Percentiles rank a stretch among this genome's conserved stretches.
These are phyloP conservation scores for Stemphylium vesicarium DNA, from an alignment of 2,329 filamentous ascomycete species.

Conservation along the genomic window DNA sequence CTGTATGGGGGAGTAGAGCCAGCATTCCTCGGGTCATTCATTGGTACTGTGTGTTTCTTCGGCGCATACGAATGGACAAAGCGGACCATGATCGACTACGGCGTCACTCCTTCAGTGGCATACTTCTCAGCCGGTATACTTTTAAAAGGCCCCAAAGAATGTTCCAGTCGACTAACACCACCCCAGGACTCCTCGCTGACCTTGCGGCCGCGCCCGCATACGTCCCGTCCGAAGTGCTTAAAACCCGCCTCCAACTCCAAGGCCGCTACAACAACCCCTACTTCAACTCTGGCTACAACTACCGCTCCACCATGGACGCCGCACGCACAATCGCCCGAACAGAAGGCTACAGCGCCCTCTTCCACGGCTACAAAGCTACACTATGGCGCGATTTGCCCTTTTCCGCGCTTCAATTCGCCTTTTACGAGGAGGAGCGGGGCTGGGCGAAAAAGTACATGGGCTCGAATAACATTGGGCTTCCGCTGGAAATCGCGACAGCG, in stretches of 20 bases:
- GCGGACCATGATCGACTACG: constrained; percentile 81
- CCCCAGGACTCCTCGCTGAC: constrained; percentile 85
- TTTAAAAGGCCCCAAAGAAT: too few species aligned
- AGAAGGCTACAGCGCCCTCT: constrained; percentile 85
- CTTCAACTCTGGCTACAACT: constrained; percentile 96
- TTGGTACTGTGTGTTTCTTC: constrained; percentile 93
- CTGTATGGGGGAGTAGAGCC: constrained; percentile 94
- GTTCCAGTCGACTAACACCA: background rate
- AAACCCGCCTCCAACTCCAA: constrained; percentile 94
- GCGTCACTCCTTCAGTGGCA: constrained; percentile 79
- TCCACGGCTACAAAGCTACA: constrained; percentile 96
- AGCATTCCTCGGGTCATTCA: constrained; percentile 89
- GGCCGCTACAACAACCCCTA: constrained; percentile 94
- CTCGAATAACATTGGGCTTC: constrained; percentile 81
- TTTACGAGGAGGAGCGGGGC: constrained; percentile 92
- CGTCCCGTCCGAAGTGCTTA: constrained; percentile 95
- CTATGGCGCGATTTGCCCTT: constrained; percentile 94
- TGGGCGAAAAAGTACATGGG: constrained; percentile 81
- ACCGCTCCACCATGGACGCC: constrained; percentile 83
- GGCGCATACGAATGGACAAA: constrained; percentile 97
- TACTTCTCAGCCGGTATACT: constrained; percentile 81
- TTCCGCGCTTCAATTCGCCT: constrained; percentile 95
- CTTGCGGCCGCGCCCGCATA: constrained; percentile 91
- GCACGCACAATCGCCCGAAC: constrained; percentile 80
- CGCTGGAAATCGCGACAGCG: constrained; percentile 86